phyloP scores from a whole-genome alignment of 352 stramenopile species.

The Aphanomyces invadans region DNA sequence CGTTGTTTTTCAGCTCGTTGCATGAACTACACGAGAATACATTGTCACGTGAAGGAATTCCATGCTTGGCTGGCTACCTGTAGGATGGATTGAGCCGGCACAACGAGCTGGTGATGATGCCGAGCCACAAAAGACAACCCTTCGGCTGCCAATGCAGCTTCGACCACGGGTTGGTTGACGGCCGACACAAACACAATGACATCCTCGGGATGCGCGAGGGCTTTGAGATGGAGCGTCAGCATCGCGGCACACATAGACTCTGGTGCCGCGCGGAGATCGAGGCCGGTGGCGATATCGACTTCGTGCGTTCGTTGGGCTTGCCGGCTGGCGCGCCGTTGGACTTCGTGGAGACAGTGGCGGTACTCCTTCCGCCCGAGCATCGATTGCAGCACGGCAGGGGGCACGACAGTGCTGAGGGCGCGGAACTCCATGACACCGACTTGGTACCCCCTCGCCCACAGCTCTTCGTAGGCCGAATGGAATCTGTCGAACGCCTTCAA shows the following conservation, averaged over 20 bases:
- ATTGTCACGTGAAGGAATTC: not conserved
- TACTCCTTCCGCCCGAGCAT: slow-evolving; percentile 17
- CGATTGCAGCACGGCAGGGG: slow-evolving; percentile 1
- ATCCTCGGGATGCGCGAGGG: not conserved
- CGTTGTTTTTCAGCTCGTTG: not conserved
- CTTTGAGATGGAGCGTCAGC: not conserved
- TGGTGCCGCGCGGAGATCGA: slow-evolving; percentile 9
- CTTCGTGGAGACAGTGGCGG: slow-evolving; percentile 7
- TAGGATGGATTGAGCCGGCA: not conserved
- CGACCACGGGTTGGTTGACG: not conserved
- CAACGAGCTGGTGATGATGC: not conserved
- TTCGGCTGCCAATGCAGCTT: not conserved
- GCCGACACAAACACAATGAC: slow-evolving; percentile 1
- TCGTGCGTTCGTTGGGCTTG: not conserved
- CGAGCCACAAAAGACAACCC: not conserved
- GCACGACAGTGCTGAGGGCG: slow-evolving; percentile 11
- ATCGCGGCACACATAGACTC: not conserved
- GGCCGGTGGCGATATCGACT: not conserved
- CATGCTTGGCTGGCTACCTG: not conserved
- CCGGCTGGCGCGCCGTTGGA: not conserved
- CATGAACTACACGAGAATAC: slow-evolving; percentile 4
- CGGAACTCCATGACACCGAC: slow-evolving; percentile 12
- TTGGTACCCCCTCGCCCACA: slow-evolving; percentile 11
- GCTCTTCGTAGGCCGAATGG: slow-evolving; percentile 18
- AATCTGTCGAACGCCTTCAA: slow-evolving; percentile 13